Evolutionary conservation across 192 early-diverging fungal species (phyloP).

Genomic region (Backusella sp.): DNA sequence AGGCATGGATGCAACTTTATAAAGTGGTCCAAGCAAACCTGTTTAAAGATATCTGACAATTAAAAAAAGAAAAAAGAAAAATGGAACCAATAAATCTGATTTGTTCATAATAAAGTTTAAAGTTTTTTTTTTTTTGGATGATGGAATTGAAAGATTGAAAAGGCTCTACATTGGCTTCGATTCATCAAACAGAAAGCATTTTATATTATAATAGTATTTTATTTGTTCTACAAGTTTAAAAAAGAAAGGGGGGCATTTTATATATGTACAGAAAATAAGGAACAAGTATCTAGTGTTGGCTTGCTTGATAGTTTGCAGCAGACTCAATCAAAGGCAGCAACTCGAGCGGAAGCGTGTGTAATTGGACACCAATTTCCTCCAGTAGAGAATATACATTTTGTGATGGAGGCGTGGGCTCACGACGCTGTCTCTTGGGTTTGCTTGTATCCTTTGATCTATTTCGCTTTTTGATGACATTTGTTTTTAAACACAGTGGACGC

Average conservation of each 20-base stretch:
- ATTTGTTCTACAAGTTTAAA: background rate
- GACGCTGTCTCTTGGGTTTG: background rate
- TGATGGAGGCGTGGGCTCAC: background rate
- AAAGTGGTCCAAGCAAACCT: background rate
- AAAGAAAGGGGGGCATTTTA: too few species aligned
- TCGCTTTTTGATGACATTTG: constrained; percentile 87
- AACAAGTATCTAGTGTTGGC: background rate
- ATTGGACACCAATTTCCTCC: constrained; percentile 23
- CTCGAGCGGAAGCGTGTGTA: constrained; percentile 19
- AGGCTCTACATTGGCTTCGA: background rate
- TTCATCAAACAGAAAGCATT: background rate
- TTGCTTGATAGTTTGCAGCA: constrained; percentile 20
- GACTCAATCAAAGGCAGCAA: constrained; percentile 20
- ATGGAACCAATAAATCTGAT: background rate
- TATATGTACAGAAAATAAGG: background rate
- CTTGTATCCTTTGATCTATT: constrained; percentile 52
- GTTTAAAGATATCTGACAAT: background rate
- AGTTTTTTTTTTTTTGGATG: background rate
- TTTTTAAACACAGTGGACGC: constrained; percentile 86
- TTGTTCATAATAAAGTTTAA: background rate
- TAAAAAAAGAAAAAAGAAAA: background rate
- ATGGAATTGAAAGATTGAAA: background rate
- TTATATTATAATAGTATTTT: background rate
- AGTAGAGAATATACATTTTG: constrained; percentile 17
- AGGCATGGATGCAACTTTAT: too few species aligned